Percentiles rank a stretch among this genome's conserved stretches.
Conservation (phyloP, 2,329 filamentous ascomycete species). For the Teratosphaeria gauchensis region DNA sequence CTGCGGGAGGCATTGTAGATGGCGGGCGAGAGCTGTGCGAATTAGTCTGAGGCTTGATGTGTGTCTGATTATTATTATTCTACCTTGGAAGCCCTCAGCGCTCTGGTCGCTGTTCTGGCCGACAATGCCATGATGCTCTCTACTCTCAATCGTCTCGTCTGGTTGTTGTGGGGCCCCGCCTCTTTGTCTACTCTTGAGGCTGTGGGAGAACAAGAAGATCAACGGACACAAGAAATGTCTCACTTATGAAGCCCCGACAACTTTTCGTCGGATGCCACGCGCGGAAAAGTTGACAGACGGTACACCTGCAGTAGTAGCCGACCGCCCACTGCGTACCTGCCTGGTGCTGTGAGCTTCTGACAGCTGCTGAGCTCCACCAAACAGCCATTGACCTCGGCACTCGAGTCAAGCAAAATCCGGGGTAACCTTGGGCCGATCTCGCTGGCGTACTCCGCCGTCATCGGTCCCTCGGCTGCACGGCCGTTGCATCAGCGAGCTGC, state of each 20-base stretch:
- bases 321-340: no score
- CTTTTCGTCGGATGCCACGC: background rate
- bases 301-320: background rate
- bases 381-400: background rate
- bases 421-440: background rate
- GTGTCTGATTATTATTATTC: background rate
- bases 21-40: conserved; percentile 16
- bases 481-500: background rate
- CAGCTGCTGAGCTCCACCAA: background rate
- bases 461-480: background rate
- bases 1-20: conserved; percentile 31
- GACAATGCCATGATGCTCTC: conserved; percentile 50
- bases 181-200: background rate
- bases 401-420: background rate
- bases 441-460: background rate
- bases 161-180: conserved; percentile 1
- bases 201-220: background rate
- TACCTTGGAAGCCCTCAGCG: conserved; percentile 56
- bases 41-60: background rate
- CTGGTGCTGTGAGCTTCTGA: background rate
- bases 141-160: background rate
- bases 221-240: background rate
- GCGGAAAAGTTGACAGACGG: background rate
- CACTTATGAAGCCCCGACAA: background rate
- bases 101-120: conserved; percentile 51